Evolutionary conservation across 1,284 basidiomycete genomes (phyloP).

Genomic region (Porodaedalea pini): DNA sequence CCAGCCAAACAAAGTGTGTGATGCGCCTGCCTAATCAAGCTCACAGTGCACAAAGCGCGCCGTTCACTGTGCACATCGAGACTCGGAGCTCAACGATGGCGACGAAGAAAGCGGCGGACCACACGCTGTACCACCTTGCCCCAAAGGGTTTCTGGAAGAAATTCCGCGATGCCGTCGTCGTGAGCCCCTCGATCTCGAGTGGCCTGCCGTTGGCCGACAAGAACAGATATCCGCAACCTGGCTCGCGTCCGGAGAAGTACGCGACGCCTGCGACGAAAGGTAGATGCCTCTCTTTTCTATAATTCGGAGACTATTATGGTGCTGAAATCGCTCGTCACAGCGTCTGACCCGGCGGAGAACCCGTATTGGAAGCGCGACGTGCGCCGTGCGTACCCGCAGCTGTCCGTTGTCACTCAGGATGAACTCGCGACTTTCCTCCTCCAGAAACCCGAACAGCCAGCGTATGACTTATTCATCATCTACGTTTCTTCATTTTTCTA

Average conservation of each 20-base stretch:
- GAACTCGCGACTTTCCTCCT: constrained; percentile 81
- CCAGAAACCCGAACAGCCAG: constrained; percentile 64
- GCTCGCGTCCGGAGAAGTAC: constrained; percentile 81
- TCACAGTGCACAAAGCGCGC: background rate
- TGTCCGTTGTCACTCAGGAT: constrained; percentile 78
- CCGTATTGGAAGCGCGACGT: constrained; percentile 96
- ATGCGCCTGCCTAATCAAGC: background rate
- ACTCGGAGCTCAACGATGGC: constrained; percentile 53
- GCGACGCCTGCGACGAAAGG: constrained; percentile 86
- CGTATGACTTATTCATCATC: constrained; percentile 45
- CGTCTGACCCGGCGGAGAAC: constrained; percentile 79
- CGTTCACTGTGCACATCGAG: background rate
- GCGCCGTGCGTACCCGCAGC: constrained; percentile 84
- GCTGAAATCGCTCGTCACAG: constrained; percentile 35
- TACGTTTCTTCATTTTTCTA: background rate
- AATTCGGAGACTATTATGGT: constrained; percentile 14
- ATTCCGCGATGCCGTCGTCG: constrained; percentile 72
- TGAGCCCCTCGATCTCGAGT: constrained; percentile 89
- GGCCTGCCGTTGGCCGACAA: constrained; percentile 78
- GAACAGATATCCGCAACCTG: constrained; percentile 85
- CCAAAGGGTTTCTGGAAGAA: constrained; percentile 94
- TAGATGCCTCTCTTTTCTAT: constrained; percentile 32
- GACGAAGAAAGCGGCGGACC: constrained; percentile 72
- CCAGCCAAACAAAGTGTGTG: background rate
- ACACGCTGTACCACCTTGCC: constrained; percentile 82